Evolutionary conservation across 768 basidiomycete genomes (phyloP), one percentile per base, ranked within the genome.

Genomic region (Termitomyces sp.): DNA sequence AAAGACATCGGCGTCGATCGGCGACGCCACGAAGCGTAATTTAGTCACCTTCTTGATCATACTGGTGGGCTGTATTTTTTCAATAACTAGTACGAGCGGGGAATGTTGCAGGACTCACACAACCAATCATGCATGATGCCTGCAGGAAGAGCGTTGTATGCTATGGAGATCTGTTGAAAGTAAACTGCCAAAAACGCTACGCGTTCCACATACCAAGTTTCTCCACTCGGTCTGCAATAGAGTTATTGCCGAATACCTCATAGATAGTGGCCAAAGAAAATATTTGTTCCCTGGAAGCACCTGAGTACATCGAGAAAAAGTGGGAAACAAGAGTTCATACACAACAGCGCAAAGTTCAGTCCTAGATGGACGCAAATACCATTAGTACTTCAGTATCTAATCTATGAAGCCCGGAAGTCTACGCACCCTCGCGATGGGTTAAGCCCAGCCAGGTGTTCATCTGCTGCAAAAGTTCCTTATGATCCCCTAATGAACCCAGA

Each of bases 221-320:
- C 65, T 77, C 76, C 4, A 64, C 72, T 55, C 74, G 66, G 46
- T 78, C 77, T 26, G 75, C 76, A 18, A 78, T 65, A n/a, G 75
- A 67, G 58, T 76, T 77, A 60, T 77, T 74, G 0, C 76, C 77
- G 23, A 77, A 72, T 18, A 69, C 74, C 54, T 76, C 72, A 56
- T 77, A 78, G 43, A 78, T 72, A 2, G 74, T 72, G 1, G 75
- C 74, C 9, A 78, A 64, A 1, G 76, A 77, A 60, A 78, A 77
- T 2, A 78, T 77, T 59, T 77, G 77, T 58, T 78, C 77, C 1
- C 75, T 78, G 6, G 8, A 36, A 13, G n/a, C 5, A 28, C n/a
- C 14, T 9, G n/a, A 13, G 53, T 36, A 41, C 7, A 23, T 23
- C 23, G 23, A 23, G 23, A 23, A 23, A 23, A 23, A 23, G 23